These are phyloP conservation scores for Claviceps citrina DNA, from an alignment of 2,329 filamentous ascomycete species.

Conservation along the genomic window DNA sequence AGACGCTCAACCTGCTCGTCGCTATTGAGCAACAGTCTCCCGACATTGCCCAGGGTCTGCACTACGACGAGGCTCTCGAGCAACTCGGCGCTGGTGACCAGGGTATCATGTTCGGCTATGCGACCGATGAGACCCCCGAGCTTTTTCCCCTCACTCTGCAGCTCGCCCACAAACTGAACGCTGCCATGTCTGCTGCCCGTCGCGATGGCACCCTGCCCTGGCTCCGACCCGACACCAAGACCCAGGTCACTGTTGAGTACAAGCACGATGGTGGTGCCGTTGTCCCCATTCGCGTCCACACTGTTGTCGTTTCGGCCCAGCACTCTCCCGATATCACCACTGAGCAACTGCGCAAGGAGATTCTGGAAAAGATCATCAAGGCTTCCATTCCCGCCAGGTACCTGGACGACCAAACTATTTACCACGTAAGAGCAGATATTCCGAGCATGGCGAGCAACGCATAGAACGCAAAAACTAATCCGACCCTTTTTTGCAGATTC, in stretches of 20 bases:
- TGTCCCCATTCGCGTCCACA: conserved; percentile 83
- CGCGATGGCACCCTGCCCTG: conserved; percentile 78
- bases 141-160: conserved; percentile 86
- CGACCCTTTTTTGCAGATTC: conserved; percentile 43
- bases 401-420: conserved; percentile 83
- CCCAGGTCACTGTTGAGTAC: conserved; percentile 98
- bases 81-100: conserved; percentile 97
- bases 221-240: conserved; percentile 98
- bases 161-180: conserved; percentile 93
- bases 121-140: conserved; percentile 97
- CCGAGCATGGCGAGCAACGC: background rate
- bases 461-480: background rate
- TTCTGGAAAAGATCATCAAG: conserved; percentile 95
- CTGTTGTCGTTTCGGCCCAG: conserved; percentile 91
- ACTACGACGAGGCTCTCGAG: conserved; percentile 95
- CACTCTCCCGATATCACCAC: conserved; percentile 80
- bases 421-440: conserved; percentile 53
- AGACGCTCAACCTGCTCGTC: conserved; percentile 96
- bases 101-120: conserved; percentile 99
- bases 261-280: conserved; percentile 91
- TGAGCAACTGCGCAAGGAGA: conserved; percentile 83
- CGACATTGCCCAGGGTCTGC: conserved; percentile 96
- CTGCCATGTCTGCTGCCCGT: conserved; percentile 80
- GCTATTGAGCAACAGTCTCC: conserved; percentile 98
- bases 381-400: conserved; percentile 83